A percentile compares a stretch with the other conserved stretches of the same genome.
Conservation (phyloP, 1,284 basidiomycete species). For the Ustilago tritici region DNA sequence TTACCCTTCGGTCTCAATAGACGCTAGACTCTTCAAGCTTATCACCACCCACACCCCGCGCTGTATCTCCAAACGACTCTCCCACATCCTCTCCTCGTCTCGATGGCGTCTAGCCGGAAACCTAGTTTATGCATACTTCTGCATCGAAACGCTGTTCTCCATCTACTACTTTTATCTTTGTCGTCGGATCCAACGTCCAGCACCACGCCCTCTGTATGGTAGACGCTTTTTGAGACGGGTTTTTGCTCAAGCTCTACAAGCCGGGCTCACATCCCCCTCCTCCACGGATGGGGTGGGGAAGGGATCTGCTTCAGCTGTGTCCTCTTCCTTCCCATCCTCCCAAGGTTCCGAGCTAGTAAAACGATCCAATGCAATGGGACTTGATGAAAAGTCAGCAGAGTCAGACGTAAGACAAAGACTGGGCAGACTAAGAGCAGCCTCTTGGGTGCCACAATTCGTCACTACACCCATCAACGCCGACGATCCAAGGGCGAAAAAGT, state of each 20-base stretch:
- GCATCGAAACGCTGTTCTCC: slow-evolving; percentile 57
- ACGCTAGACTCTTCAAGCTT: slow-evolving; percentile 9
- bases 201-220: slow-evolving; percentile 45
- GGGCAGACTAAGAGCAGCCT: slow-evolving; percentile 43
- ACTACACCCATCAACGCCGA: slow-evolving; percentile 36
- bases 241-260: slow-evolving; percentile 49
- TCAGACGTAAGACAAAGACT: slow-evolving; percentile 32
- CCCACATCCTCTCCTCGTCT: slow-evolving; percentile 12
- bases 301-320: slow-evolving; percentile 22
- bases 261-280: slow-evolving; percentile 36
- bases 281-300: background rate
- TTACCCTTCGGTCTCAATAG: slow-evolving; percentile 19
- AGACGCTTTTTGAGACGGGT: slow-evolving; percentile 48
- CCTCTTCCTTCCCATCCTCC: background rate
- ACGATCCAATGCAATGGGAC: slow-evolving; percentile 9
- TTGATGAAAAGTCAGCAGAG: slow-evolving; percentile 15
- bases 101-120: slow-evolving; percentile 23
- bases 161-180: slow-evolving; percentile 54
- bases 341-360: background rate
- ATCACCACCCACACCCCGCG: slow-evolving; percentile 13
- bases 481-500: slow-evolving; percentile 61
- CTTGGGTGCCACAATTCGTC: slow-evolving; percentile 59
- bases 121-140: slow-evolving; percentile 41
- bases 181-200: slow-evolving; percentile 45
- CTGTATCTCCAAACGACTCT: slow-evolving; percentile 3